Base-by-base conservation (phyloP, 306 rosid genomes). In the Fragaria ananassa region DNA sequence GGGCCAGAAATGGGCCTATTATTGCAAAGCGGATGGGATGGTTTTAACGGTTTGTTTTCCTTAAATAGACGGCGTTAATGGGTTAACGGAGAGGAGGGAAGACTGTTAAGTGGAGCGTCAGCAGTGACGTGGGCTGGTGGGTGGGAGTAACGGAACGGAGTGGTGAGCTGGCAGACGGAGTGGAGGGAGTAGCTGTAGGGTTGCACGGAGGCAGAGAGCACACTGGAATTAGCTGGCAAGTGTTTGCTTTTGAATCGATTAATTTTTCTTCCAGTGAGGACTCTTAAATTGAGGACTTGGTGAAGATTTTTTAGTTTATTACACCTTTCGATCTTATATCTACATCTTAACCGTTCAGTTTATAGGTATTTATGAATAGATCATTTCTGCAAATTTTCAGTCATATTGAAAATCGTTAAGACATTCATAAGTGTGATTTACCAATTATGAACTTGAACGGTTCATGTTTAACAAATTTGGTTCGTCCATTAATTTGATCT, bases 1-100 rank as follows among this genome's bases (percentile, higher is more conserved):
- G 95, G 95, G 95, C 93, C 88, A 76, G n/a, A 63, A 76, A 66
- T 86, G 94, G 92, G 91, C 97, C 88, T 81, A 70, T 49, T 23
- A 42, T 44, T 61, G 44, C 10, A 14, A 7, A 14, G 35, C 35
- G 51, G 21, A 21, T 35, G 1, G 19, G 29, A 8, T n/a, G 29
- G 31, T 8, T 56, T 61, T 42, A 71, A 76, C 62, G 71, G 75
- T 58, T 10, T 65, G 1, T 46, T 35, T 27, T 19, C 10, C 12
- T 27, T 15, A 34, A 17, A 14, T 41, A 51, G 79, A 83, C 87
- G 85, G 11, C 86, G 90, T 89, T 78, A 70, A 56, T 8, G 54
- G 15, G 25, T 19, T 15, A 8, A 74, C 49, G 76, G 68, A 11
- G 1, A 37, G 1, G 42, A 7, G 42, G 71, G 61, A 23, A 18